phyloP scores from a whole-genome alignment of 805 yeast genomes.

The Hanseniaspora guilliermondii region DNA sequence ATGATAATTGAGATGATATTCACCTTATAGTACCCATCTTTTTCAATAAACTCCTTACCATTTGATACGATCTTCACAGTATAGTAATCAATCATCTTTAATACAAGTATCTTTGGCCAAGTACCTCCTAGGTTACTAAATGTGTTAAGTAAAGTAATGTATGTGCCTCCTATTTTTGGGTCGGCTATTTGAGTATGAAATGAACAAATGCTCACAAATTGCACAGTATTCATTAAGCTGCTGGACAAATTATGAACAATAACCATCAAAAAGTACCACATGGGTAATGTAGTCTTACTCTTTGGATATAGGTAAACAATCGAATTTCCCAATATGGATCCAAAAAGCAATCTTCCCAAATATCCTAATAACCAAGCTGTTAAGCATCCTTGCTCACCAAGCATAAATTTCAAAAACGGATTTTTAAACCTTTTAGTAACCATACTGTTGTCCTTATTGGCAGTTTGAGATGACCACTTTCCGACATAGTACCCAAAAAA shows the following conservation, averaged over 20 bases:
- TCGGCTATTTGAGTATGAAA: constrained; percentile 94
- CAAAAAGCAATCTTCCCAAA: constrained; percentile 54
- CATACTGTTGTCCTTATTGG: neutral
- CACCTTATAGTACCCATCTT: constrained; percentile 78
- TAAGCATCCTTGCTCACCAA: constrained; percentile 42
- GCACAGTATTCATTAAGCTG: constrained; percentile 87
- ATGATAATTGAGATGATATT: constrained; percentile 56
- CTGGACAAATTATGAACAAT: constrained; percentile 73
- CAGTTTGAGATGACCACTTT: constrained; percentile 69
- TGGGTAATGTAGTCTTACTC: constrained; percentile 19
- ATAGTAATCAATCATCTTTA: constrained; percentile 66
- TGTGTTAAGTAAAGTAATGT: constrained; percentile 92
- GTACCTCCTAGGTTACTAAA: constrained; percentile 90
- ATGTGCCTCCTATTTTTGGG: constrained; percentile 92
- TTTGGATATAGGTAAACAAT: constrained; percentile 69
- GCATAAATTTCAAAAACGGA: constrained; percentile 15
- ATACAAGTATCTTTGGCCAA: constrained; percentile 84
- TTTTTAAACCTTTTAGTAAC: neutral
- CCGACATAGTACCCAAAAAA: constrained; percentile 93
- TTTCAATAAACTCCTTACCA: constrained; percentile 19
- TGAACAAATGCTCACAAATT: constrained; percentile 86
- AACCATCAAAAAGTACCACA: constrained; percentile 52
- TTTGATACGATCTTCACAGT: constrained; percentile 37
- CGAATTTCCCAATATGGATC: constrained; percentile 65
- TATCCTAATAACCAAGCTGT: constrained; percentile 86